Percentiles rank a stretch among this genome's conserved stretches.
These are phyloP conservation scores for Erythrophleum ivorense DNA, from an alignment of 331 rosid species.

Conservation along the genomic window DNA sequence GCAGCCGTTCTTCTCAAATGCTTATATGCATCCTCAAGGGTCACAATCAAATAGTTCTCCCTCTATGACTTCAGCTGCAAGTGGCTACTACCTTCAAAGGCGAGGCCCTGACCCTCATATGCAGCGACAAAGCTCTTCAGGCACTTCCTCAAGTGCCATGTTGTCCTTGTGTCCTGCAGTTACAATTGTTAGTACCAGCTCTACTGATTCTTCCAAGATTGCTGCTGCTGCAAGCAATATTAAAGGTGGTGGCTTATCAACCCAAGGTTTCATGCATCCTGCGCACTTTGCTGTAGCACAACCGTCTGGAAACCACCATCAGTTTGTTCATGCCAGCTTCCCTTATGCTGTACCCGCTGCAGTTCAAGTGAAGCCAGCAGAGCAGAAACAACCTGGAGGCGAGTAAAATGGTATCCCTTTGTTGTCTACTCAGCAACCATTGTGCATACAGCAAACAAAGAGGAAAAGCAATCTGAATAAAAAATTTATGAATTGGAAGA, in stretches of 20 bases:
- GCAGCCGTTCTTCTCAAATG: constrained; percentile 61
- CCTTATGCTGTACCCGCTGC: constrained; percentile 69
- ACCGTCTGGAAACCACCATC: constrained; percentile 75
- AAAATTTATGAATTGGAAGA: constrained; percentile 7
- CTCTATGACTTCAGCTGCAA: constrained; percentile 51
- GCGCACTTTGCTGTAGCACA: constrained; percentile 64
- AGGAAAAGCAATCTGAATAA: background rate
- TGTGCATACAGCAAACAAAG: constrained; percentile 21
- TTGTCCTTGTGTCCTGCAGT: constrained; percentile 57
- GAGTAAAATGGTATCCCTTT: constrained; percentile 62
- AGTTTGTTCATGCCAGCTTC: constrained; percentile 59
- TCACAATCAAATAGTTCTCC: constrained; percentile 62
- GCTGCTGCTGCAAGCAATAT: constrained; percentile 47
- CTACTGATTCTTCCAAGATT: constrained; percentile 62
- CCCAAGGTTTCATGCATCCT: constrained; percentile 70
- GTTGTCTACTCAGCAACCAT: background rate
- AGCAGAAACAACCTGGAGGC: constrained; percentile 96
- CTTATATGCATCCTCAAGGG: constrained; percentile 60
- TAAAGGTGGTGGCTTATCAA: constrained; percentile 60
- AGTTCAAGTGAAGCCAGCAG: constrained; percentile 87
- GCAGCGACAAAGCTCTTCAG: constrained; percentile 66
- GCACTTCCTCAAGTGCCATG: constrained; percentile 68
- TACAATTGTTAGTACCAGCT: constrained; percentile 41
- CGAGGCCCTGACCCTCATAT: constrained; percentile 75
- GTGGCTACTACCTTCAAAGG: constrained; percentile 62